Conservation (phyloP, 768 basidiomycete genomes). For the Agaricus sinodeliciosus region DNA sequence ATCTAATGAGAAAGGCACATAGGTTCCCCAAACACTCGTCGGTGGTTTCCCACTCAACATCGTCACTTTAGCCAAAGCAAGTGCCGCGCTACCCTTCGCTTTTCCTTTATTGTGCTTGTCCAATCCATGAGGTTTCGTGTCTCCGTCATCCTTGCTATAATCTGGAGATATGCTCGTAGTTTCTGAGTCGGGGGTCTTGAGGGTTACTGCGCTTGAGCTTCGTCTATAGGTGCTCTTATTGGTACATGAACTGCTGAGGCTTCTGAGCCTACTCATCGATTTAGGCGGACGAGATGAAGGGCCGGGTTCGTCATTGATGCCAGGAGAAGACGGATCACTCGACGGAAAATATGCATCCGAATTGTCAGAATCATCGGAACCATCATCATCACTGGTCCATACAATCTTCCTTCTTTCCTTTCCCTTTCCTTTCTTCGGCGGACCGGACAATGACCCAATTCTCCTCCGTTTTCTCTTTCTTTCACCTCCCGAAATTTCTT, state of each 20-base stretch:
- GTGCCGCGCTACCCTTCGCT: conserved; percentile 28
- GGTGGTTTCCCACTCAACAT: conserved; percentile 16
- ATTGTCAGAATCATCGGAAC: conserved; percentile 20
- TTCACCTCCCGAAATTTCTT: background rate
- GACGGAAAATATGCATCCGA: conserved; percentile 25
- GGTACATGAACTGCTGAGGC: background rate
- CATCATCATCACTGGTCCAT: conserved; percentile 11
- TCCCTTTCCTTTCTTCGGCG: conserved; percentile 1
- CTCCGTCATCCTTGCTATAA: conserved; percentile 11
- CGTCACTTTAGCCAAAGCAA: conserved; percentile 24
- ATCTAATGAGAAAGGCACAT: background rate
- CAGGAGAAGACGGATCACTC: conserved; percentile 16
- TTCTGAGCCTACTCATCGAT: background rate
- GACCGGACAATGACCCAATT: conserved; percentile 4
- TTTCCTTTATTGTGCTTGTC: conserved; percentile 18
- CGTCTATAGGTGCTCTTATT: conserved; percentile 10
- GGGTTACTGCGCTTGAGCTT: conserved; percentile 14
- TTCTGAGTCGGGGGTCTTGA: conserved; percentile 2
- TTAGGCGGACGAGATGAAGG: conserved; percentile 11
- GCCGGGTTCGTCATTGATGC: conserved; percentile 1
- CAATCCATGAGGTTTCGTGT: conserved; percentile 10
- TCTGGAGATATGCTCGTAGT: background rate
- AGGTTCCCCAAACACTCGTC: conserved; percentile 9
- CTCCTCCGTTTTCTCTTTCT: conserved; percentile 5
- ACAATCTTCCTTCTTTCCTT: background rate